Conservation (phyloP, 2,329 filamentous ascomycete genomes). For the Aspergillus chevalieri region DNA sequence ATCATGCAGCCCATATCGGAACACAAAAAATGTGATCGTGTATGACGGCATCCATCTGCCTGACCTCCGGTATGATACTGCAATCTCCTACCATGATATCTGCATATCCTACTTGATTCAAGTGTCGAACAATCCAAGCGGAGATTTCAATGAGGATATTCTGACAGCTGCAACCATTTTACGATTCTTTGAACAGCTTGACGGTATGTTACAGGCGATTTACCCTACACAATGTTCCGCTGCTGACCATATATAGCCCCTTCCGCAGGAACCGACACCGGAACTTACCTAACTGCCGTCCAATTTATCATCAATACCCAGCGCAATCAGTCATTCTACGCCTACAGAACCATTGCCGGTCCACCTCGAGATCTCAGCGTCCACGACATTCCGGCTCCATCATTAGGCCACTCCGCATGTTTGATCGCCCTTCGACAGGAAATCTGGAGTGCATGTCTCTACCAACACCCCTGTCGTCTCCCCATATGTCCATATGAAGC, state of each 20-base stretch:
- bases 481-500: slow-evolving; percentile 44
- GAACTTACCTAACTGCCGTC: slow-evolving; percentile 9
- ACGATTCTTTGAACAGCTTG: slow-evolving; percentile 53
- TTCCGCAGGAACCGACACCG: slow-evolving; percentile 6
- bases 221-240: slow-evolving; percentile 34
- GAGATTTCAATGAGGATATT: slow-evolving; percentile 45
- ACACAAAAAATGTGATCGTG: background rate
- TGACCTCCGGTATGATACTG: slow-evolving; percentile 10
- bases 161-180: slow-evolving; percentile 54
- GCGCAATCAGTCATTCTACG: slow-evolving; percentile 8
- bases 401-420: slow-evolving; percentile 34
- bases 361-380: slow-evolving; percentile 7
- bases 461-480: slow-evolving; percentile 45
- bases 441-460: slow-evolving; percentile 40
- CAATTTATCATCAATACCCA: slow-evolving; percentile 11
- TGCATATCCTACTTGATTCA: slow-evolving; percentile 23
- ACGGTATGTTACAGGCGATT: slow-evolving; percentile 40
- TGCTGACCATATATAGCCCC: slow-evolving; percentile 14
- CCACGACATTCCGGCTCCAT: slow-evolving; percentile 16
- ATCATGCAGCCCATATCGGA: background rate
- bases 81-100: slow-evolving; percentile 20
- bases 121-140: slow-evolving; percentile 27
- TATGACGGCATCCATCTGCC: slow-evolving; percentile 4
- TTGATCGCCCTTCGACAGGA: slow-evolving; percentile 44
- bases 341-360: slow-evolving; percentile 11